A percentile compares a stretch with the other conserved stretches of the same genome.
These are phyloP conservation scores for Oleoguttula mirabilis DNA, from an alignment of 495 filamentous ascomycete species.

Conservation along the genomic window DNA sequence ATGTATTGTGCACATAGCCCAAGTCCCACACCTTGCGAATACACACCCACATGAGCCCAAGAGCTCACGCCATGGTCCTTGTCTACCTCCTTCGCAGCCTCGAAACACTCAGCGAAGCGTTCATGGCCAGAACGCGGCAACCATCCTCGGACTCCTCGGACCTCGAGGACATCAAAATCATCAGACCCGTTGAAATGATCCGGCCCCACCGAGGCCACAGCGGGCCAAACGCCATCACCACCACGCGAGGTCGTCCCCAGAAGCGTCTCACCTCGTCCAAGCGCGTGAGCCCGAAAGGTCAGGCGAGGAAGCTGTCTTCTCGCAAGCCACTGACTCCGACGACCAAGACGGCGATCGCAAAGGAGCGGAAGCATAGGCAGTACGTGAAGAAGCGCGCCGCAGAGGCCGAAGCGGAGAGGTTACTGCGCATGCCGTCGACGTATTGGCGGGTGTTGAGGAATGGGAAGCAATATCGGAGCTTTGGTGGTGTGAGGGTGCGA, in stretches of 20 bases:
- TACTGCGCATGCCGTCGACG: constrained; percentile 2
- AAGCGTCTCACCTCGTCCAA: background rate
- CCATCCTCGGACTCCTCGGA: background rate
- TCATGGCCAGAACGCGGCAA: background rate
- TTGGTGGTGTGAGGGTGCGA: constrained; percentile 2
- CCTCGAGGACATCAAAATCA: background rate
- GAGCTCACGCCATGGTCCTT: background rate
- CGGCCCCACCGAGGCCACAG: background rate
- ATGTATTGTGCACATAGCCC: background rate
- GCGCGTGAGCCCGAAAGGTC: too few species aligned
- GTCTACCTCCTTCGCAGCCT: too few species aligned
- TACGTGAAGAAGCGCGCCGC: constrained; percentile 1
- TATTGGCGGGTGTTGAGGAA: constrained; percentile 3
- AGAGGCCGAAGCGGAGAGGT: background rate
- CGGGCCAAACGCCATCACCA: background rate
- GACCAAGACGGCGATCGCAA: background rate
- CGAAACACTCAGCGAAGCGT: background rate
- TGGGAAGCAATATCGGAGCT: constrained; percentile 6
- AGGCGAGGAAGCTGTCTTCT: too few species aligned
- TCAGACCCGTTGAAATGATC: background rate
- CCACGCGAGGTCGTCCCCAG: background rate
- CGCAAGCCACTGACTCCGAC: constrained; percentile 6
- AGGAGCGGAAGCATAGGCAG: background rate
- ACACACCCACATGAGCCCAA: background rate
- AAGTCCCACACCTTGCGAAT: background rate